These are phyloP conservation scores for Helotiales sp. DNA, from an alignment of 2,329 filamentous ascomycete species.

Conservation along the genomic window DNA sequence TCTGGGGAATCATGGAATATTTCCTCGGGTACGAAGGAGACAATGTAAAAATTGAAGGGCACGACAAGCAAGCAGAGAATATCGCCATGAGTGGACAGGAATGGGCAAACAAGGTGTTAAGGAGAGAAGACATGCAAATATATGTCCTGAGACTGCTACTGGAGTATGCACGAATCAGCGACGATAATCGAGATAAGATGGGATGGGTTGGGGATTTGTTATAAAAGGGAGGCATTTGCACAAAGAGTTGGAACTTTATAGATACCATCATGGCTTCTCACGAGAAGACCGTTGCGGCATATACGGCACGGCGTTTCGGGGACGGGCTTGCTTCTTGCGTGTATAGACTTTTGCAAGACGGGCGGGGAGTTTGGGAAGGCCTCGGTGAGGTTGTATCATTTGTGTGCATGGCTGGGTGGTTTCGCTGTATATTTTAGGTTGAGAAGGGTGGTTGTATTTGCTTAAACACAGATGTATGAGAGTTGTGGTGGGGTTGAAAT, in stretches of 20 bases:
- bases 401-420: neutral
- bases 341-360: neutral
- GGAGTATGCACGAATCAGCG: slow-evolving; percentile 52
- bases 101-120: slow-evolving; percentile 71
- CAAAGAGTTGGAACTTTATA: neutral
- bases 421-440: too few relatives aligned
- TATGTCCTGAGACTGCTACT: slow-evolving; percentile 65
- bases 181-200: slow-evolving; percentile 37
- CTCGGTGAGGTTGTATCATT: neutral
- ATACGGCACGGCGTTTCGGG: neutral
- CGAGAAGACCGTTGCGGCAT: neutral
- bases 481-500: too few relatives aligned
- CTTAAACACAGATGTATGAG: too few relatives aligned
- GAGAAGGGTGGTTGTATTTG: too few relatives aligned
- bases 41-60: slow-evolving; percentile 29
- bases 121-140: slow-evolving; percentile 67
- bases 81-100: slow-evolving; percentile 67
- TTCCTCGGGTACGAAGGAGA: slow-evolving; percentile 63
- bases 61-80: slow-evolving; percentile 57
- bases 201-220: slow-evolving; percentile 34
- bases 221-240: neutral
- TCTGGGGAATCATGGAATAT: slow-evolving; percentile 74
- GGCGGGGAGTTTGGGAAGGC: neutral
- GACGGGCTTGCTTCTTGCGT: neutral
- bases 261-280: neutral